Percentiles rank a stretch among this genome's conserved stretches.
Conservation (phyloP, 805 yeast species). For the Saccharomycopsis sp. region DNA sequence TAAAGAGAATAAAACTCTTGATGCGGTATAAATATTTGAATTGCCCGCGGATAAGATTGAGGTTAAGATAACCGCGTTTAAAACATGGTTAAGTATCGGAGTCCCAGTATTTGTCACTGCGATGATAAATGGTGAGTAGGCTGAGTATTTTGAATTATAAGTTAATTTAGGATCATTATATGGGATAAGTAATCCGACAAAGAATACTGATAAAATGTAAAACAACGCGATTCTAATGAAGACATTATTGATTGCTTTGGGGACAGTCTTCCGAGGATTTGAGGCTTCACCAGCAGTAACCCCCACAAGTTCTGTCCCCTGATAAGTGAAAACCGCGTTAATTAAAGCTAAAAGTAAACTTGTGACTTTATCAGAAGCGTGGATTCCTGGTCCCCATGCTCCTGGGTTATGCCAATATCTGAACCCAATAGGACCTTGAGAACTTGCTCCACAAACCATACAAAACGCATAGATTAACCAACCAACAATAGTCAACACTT, state of each 20-base stretch:
- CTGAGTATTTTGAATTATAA: constrained; percentile 32
- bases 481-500: constrained; percentile 65
- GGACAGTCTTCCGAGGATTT: constrained; percentile 64
- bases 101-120: constrained; percentile 68
- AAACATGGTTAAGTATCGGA: constrained; percentile 55
- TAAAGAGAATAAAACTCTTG: constrained; percentile 60
- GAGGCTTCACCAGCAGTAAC: constrained; percentile 58
- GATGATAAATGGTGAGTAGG: constrained; percentile 66
- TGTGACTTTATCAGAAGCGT: constrained; percentile 43
- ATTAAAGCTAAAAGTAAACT: constrained; percentile 67
- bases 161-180: constrained; percentile 50
- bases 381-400: constrained; percentile 62
- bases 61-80: constrained; percentile 61
- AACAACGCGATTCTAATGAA: constrained; percentile 58
- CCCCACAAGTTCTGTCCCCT: constrained; percentile 74
- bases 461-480: constrained; percentile 58
- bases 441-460: constrained; percentile 72
- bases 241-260: constrained; percentile 65
- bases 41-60: constrained; percentile 77
- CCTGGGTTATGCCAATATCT: constrained; percentile 79
- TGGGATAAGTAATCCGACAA: constrained; percentile 67
- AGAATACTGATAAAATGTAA: constrained; percentile 57
- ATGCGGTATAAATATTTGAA: constrained; percentile 66
- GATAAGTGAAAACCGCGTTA: constrained; percentile 71
- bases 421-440: constrained; percentile 71